These are phyloP conservation scores for Russula dissimulans DNA, from an alignment of 768 basidiomycete species.

Conservation along the genomic window DNA sequence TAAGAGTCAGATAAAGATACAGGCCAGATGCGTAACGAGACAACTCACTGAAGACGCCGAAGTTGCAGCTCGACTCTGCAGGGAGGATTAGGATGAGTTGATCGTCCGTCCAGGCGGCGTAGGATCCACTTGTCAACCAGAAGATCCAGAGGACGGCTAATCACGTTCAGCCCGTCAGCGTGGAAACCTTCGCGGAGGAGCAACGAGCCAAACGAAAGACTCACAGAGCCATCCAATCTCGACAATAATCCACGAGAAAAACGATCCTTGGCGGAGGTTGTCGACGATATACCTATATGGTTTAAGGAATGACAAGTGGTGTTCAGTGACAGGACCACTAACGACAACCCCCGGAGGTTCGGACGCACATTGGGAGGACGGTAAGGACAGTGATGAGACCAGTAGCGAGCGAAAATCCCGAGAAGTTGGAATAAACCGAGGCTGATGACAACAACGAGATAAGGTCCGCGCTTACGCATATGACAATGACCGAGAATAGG, in stretches of 20 bases:
- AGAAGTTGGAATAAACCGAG: conserved; percentile 17
- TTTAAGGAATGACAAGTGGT: too few relatives aligned
- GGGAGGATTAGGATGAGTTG: not conserved
- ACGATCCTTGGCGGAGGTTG: conserved; percentile 28
- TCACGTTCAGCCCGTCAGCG: not conserved
- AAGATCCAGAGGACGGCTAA: conserved; percentile 30
- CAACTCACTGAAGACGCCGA: conserved; percentile 7
- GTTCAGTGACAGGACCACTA: not conserved
- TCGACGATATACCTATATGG: conserved; percentile 30
- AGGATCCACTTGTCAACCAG: conserved; percentile 32
- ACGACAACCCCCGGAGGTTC: not conserved
- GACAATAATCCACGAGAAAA: conserved; percentile 32
- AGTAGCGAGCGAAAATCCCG: conserved; percentile 26
- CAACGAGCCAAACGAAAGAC: conserved; percentile 16
- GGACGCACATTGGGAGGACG: conserved; percentile 24
- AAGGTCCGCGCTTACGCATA: conserved; percentile 26
- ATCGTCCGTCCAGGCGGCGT: conserved; percentile 20
- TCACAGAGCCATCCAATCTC: conserved; percentile 33
- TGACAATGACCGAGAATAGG: conserved; percentile 26
- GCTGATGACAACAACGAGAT: conserved; percentile 19
- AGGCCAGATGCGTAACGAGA: not conserved
- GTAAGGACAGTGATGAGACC: conserved; percentile 25
- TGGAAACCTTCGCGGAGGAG: not conserved
- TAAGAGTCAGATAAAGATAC: not conserved
- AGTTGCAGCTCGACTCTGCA: not conserved